Conservation (phyloP, 805 yeast genomes). For the Helenozyma rhizophorensis region DNA sequence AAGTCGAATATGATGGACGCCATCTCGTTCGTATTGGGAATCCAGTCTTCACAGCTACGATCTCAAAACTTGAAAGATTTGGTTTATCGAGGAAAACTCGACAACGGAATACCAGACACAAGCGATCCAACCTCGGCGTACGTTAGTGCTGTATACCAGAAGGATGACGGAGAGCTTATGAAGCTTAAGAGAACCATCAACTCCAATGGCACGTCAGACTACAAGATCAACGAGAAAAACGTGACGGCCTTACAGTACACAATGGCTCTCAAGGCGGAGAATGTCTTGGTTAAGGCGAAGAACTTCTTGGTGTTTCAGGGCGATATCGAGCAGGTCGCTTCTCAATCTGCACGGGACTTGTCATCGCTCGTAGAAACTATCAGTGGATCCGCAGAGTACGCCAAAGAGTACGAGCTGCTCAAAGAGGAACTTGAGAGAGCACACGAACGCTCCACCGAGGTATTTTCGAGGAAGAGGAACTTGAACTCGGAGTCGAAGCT, state of each 20-base stretch:
- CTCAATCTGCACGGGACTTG: constrained; percentile 75
- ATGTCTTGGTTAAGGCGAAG: constrained; percentile 81
- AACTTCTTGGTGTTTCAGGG: constrained; percentile 96
- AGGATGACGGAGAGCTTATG: constrained; percentile 52
- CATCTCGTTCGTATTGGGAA: constrained; percentile 88
- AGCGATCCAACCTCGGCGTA: constrained; percentile 44
- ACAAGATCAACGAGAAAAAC: constrained; percentile 55
- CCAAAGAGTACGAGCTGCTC: constrained; percentile 61
- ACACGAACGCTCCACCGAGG: constrained; percentile 56
- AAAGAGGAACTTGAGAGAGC: constrained; percentile 63
- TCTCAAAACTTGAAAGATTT: constrained; percentile 71
- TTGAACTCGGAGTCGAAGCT: constrained; percentile 71
- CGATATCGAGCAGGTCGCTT: constrained; percentile 89
- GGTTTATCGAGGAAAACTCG: constrained; percentile 65
- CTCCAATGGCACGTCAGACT: constrained; percentile 58
- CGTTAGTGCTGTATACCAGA: constrained; percentile 74
- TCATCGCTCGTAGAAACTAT: constrained; percentile 73
- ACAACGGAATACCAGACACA: too few relatives aligned
- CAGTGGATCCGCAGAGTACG: constrained; percentile 72
- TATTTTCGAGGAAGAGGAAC: constrained; percentile 65
- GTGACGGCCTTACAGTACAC: constrained; percentile 67
- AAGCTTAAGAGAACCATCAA: constrained; percentile 62
- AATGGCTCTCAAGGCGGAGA: constrained; percentile 63
- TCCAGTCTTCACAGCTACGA: constrained; percentile 69
- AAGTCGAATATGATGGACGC: constrained; percentile 98